These are phyloP conservation scores for Geum urbanum DNA, from an alignment of 306 rosid genomes.

Conservation along the genomic window DNA sequence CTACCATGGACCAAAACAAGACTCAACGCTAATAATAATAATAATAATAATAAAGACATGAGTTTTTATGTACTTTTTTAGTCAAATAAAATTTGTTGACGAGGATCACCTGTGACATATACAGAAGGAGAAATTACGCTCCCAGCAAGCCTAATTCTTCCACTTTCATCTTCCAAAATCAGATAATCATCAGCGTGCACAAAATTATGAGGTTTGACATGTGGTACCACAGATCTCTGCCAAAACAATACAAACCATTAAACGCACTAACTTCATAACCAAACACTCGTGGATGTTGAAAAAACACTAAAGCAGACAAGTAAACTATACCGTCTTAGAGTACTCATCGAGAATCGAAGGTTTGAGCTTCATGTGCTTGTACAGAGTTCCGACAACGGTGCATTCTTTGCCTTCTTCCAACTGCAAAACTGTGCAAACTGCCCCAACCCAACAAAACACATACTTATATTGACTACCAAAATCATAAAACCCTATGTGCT, in stretches of 20 bases:
- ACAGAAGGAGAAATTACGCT: constrained; percentile 52
- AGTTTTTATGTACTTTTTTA: not conserved
- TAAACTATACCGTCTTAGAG: constrained; percentile 60
- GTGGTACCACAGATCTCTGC: constrained; percentile 65
- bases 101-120: constrained; percentile 70
- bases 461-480: not conserved
- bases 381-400: constrained; percentile 78
- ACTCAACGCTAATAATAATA: not conserved
- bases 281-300: too few species aligned
- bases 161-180: constrained; percentile 90
- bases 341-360: constrained; percentile 87
- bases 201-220: constrained; percentile 72
- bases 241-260: not conserved
- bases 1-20: not conserved
- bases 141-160: constrained; percentile 87
- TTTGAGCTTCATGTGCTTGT: constrained; percentile 93
- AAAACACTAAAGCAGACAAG: not conserved
- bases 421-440: constrained; percentile 71
- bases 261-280: not conserved
- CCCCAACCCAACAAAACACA: constrained; percentile 12
- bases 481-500: not conserved
- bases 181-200: constrained; percentile 68
- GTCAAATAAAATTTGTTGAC: constrained; percentile 1
- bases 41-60: not conserved
- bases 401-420: constrained; percentile 81